A percentile compares a stretch with the other conserved stretches of the same genome.
Conservation (phyloP, 257 asterid species). For the Misopates orontium region DNA sequence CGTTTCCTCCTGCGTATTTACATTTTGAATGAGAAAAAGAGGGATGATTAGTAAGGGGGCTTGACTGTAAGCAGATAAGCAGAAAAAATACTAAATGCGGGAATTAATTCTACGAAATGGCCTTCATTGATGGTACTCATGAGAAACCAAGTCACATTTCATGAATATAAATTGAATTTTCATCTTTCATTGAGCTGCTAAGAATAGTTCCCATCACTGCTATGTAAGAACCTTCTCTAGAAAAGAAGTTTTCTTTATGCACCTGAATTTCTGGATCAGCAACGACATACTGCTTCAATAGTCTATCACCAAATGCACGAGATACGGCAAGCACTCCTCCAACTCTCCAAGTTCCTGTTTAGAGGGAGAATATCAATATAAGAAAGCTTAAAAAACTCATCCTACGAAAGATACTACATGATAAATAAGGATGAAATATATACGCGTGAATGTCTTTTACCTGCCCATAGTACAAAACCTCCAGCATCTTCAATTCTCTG, state of each 20-base stretch:
- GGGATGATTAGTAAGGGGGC: too few species aligned
- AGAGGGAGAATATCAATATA: background rate
- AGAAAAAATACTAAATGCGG: background rate
- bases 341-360: constrained; percentile 98
- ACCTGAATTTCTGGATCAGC: constrained; percentile 89
- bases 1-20: constrained; percentile 63
- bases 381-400: background rate
- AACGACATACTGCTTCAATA: constrained; percentile 87
- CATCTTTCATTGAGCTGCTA: background rate
- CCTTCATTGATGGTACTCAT: background rate
- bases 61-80: too few species aligned
- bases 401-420: background rate
- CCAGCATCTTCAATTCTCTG: constrained; percentile 97
- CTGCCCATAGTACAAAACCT: constrained; percentile 99
- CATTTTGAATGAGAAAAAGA: background rate
- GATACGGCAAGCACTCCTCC: constrained; percentile 99
- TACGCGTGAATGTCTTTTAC: constrained; percentile 33
- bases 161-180: background rate
- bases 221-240: background rate
- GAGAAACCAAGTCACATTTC: background rate
- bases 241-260: background rate
- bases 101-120: constrained; percentile 2
- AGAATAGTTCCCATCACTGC: background rate
- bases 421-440: constrained; percentile 1
- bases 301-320: constrained; percentile 96